Evolutionary conservation across 2,329 filamentous ascomycete species (phyloP).

Genomic region (Pyrenochaeta sp.): DNA sequence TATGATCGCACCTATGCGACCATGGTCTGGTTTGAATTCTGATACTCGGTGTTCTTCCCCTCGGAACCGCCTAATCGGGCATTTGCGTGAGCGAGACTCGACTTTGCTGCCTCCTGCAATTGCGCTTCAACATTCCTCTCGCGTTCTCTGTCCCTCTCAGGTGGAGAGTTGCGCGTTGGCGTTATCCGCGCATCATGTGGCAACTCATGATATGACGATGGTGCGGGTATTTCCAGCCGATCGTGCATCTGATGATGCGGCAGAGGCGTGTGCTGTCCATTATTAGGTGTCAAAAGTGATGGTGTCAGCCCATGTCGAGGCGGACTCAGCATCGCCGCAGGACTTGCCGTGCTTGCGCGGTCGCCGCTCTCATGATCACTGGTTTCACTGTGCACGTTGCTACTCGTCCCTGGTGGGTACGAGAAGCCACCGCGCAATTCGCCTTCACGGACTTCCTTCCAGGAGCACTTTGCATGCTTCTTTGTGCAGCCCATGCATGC

Average conservation of each 20-base stretch:
- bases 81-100: slow-evolving; percentile 40
- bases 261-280: slow-evolving; percentile 26
- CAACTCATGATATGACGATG: slow-evolving; percentile 11
- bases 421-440: slow-evolving; percentile 60
- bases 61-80: slow-evolving; percentile 21
- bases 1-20: slow-evolving; percentile 24
- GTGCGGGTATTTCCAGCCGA: slow-evolving; percentile 3
- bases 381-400: slow-evolving; percentile 43
- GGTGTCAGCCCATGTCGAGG: slow-evolving; percentile 33
- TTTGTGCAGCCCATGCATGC: slow-evolving; percentile 88
- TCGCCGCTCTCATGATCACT: slow-evolving; percentile 39
- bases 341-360: slow-evolving; percentile 40
- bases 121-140: slow-evolving; percentile 37
- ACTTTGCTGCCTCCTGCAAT: slow-evolving; percentile 46
- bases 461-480: slow-evolving; percentile 88
- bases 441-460: slow-evolving; percentile 80
- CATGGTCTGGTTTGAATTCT: slow-evolving; percentile 30
- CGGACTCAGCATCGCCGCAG: slow-evolving; percentile 36
- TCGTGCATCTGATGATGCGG: slow-evolving; percentile 21
- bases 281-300: slow-evolving; percentile 22
- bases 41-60: slow-evolving; percentile 28
- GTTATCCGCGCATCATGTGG: slow-evolving; percentile 27
- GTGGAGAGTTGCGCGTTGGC: slow-evolving; percentile 30
- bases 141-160: slow-evolving; percentile 30
- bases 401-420: slow-evolving; percentile 30